Evolutionary conservation across 2,329 filamentous ascomycete species (phyloP), one percentile per base, ranked within the genome.

Genomic region (Colletotrichum sp.): DNA sequence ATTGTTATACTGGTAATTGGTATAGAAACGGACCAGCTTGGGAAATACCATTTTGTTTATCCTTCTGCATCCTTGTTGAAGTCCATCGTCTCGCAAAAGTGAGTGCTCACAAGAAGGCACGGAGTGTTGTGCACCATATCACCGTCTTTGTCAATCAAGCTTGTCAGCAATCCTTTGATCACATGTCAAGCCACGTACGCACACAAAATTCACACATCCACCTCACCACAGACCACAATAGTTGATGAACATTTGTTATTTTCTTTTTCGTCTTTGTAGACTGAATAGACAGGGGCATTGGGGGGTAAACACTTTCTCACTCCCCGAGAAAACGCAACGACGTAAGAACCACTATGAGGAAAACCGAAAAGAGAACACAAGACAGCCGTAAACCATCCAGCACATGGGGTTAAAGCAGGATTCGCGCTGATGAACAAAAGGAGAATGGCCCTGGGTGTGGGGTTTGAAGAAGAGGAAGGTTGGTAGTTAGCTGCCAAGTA

Each of bases 311-410:
- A 72, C 71, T 78, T 68, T 71, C 71, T 77, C 71, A 70, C 74
- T 72, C 61, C 65, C 38, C 30, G 71, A 75, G 77, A 71, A 71
- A 65, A 74, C 67, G 71, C 71, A 63, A 76, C 76, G 36, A 76
- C 72, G 64, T 61, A 77, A 77, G 61, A 55, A 76, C 75, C 72
- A 73, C 63, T 76, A 75, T 61, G 71, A 77, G 57, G 72, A 76
- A 72, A 77, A 77, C 76, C 58, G 71, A 77, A 77, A 74, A 68
- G 64, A 77, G 58, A 77, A 70, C 68, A 77, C 63, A 67, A 77
- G 76, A 77, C 70, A 77, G 76, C 76, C 76, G 74, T 77, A 77
- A 77, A 70, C 74, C 72, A 76, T 77, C 72, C 75, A 72, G 73
- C 67, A 76, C 67, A 74, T 38, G 74, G 70, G 76, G 66, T 57